Evolutionary conservation across 306 rosid species (phyloP).

Genomic region (Lithocarpus polystachyus): DNA sequence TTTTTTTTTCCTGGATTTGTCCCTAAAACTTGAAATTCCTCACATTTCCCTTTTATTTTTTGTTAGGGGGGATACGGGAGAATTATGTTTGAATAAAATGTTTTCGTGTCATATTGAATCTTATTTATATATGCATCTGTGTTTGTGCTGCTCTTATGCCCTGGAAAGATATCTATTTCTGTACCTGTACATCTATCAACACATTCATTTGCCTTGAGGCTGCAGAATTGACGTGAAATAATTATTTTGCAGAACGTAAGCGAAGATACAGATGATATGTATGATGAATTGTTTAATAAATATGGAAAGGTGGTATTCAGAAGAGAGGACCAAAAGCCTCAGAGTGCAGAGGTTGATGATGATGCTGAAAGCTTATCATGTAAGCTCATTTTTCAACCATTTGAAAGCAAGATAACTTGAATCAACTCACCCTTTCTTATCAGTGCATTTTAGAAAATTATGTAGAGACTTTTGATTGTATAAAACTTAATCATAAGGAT

Average conservation of each 20-base stretch:
- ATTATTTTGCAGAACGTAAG: slow-evolving; percentile 59
- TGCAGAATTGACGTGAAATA: slow-evolving; percentile 1
- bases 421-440: too few relatives aligned
- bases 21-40: neutral
- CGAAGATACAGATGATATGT: slow-evolving; percentile 80
- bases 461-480: neutral
- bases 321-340: slow-evolving; percentile 59
- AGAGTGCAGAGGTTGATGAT: slow-evolving; percentile 73
- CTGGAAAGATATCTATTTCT: neutral
- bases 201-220: neutral
- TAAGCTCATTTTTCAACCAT: slow-evolving; percentile 38
- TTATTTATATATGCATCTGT: neutral
- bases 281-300: slow-evolving; percentile 72
- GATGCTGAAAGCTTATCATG: slow-evolving; percentile 95
- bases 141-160: neutral
- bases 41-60: neutral
- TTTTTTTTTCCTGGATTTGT: neutral
- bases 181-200: neutral
- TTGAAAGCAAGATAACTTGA: neutral
- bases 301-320: slow-evolving; percentile 82
- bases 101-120: neutral
- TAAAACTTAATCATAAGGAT: neutral
- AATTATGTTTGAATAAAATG: neutral
- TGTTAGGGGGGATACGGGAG: neutral
- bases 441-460: neutral